Base-by-base conservation (phyloP, 164 flowering plant genomes). In the Berberis thunbergii region DNA sequence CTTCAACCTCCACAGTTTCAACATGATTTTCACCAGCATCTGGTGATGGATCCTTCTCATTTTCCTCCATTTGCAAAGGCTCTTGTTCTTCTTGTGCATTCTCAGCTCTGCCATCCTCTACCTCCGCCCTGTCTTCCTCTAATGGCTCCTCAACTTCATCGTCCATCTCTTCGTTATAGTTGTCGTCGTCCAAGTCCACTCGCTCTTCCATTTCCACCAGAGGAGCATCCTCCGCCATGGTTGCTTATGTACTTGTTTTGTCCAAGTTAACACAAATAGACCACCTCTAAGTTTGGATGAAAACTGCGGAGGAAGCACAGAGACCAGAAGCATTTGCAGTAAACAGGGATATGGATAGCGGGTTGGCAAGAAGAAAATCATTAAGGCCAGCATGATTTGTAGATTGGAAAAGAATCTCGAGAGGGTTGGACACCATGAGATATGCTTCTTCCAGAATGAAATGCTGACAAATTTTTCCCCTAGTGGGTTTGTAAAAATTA, bases 141-240 rank as follows among this genome's bases (percentile, higher is more conserved):
- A 70, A 61, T 56, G 74, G 82, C 64, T 87, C 96, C 62, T 83
- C 95, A 62, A 61, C 82, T 60, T 91, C 94, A 69, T 92, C 93
- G 62, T 86, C 93, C 67, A 82, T 80, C 70, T 90, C 97, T 72
- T 81, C 89, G 64, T 74, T 80, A 71, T 89, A 90, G 69, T 84
- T 89, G 67, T 91, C 97, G 61, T 80, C 96, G 54, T 91, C 97
- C 65, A 91, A 82, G 76, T 94, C 96, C 59, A 94, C 93, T 13
- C 77, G 85, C 70, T 94, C 99, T 57, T 87, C 97, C 52, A 76
- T 76, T 75, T 86, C 99, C 49, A 42, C 76, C 56, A 48, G 55
- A 1, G 67, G 48, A 39, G 80, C 68, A 43, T 71, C 80, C 54
- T 83, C 93, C 41, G 74, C 85, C 96, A 90, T 88, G 56, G 7